These are phyloP conservation scores for Crithidia sp. DNA, from an alignment of 208 protist genomes.

Conservation along the genomic window DNA sequence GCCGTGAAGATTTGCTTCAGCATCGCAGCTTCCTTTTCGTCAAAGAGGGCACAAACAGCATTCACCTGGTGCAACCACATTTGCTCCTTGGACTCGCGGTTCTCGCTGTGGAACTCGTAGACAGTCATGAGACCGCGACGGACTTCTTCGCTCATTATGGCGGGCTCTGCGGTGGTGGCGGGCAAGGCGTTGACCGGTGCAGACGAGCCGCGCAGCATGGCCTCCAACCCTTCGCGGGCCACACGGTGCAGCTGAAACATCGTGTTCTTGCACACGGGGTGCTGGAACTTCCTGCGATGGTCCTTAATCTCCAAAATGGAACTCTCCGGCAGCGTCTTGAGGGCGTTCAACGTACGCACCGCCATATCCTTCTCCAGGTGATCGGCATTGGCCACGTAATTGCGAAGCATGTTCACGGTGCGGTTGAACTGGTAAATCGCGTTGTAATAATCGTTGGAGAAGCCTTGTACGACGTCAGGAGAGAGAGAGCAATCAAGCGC, in stretches of 20 bases:
- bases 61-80: slow-evolving; percentile 21
- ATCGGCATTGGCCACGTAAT: slow-evolving; percentile 9
- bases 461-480: not conserved
- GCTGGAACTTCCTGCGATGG: not conserved
- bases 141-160: not conserved
- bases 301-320: not conserved
- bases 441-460: slow-evolving; percentile 23
- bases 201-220: too few species aligned
- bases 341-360: slow-evolving; percentile 1
- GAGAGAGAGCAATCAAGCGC: not conserved
- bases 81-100: not conserved
- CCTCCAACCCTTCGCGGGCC: too few species aligned
- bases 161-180: not conserved
- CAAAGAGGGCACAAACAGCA: slow-evolving; percentile 20
- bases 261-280: not conserved
- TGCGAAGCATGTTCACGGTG: slow-evolving; percentile 23
- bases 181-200: not conserved
- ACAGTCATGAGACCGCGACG: not conserved
- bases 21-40: slow-evolving; percentile 17
- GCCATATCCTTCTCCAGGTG: not conserved
- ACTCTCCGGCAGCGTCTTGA: slow-evolving; percentile 28
- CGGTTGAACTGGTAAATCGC: slow-evolving; percentile 39
- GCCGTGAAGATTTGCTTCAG: slow-evolving; percentile 10
- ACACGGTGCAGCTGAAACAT: too few species aligned
- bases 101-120: slow-evolving; percentile 7